A percentile compares a stretch with the other conserved stretches of the same genome.
These are phyloP conservation scores for Dalechampia spathulata DNA, from an alignment of 441 rosid genomes.

Conservation along the genomic window DNA sequence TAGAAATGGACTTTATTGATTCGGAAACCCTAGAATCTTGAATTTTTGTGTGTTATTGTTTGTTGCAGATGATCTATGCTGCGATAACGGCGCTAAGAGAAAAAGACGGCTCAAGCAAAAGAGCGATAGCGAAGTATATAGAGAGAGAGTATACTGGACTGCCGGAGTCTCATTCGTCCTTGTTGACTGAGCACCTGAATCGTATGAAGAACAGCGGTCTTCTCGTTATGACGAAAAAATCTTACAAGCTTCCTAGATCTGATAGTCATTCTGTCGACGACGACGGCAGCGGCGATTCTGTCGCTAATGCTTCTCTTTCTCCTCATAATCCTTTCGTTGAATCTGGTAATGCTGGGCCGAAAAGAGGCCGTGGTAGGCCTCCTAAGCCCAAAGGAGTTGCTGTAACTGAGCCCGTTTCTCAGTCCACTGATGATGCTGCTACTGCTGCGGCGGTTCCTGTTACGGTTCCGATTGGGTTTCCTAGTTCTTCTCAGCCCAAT, in stretches of 20 bases:
- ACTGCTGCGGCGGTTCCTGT: constrained; percentile 8
- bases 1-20: background rate
- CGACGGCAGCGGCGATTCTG: background rate
- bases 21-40: background rate
- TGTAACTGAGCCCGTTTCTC: constrained; percentile 1
- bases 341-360: constrained; percentile 21
- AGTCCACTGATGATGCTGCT: constrained; percentile 15
- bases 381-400: constrained; percentile 62
- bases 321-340: constrained; percentile 13
- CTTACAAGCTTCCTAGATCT: constrained; percentile 61
- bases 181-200: constrained; percentile 62
- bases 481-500: background rate
- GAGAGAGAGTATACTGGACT: constrained; percentile 45
- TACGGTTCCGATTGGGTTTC: constrained; percentile 7
- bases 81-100: constrained; percentile 73
- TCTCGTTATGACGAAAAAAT: constrained; percentile 61
- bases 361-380: constrained; percentile 70
- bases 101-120: constrained; percentile 76
- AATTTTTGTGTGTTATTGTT: too few species aligned
- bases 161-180: constrained; percentile 45
- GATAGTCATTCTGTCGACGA: constrained; percentile 6
- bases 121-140: constrained; percentile 68
- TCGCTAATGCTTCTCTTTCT: background rate
- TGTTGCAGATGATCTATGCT: constrained; percentile 50
- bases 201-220: constrained; percentile 52